Evolutionary conservation across 2,329 filamentous ascomycete genomes (phyloP).

Genomic region (Orbilia blumenaviensis): DNA sequence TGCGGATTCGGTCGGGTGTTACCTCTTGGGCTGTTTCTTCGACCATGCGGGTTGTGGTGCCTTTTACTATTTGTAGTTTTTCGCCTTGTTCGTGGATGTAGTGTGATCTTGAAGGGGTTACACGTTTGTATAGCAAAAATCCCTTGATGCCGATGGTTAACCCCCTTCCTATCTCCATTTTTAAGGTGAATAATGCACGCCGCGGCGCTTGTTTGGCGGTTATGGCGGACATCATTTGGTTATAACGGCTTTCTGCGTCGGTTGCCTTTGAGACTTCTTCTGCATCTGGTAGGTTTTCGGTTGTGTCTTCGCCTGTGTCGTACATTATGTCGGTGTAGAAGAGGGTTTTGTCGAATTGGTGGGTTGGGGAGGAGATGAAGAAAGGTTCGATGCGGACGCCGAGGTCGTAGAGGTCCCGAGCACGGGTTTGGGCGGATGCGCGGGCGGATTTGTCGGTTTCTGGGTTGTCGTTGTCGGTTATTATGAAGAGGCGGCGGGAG

Average conservation of each 20-base stretch:
- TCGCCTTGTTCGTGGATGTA: constrained; percentile 92
- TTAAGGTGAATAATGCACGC: constrained; percentile 82
- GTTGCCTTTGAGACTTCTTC: constrained; percentile 67
- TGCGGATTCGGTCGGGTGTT: constrained; percentile 77
- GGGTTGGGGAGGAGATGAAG: constrained; percentile 76
- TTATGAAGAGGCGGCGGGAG: constrained; percentile 90
- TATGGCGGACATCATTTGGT: constrained; percentile 77
- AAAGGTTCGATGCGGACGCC: constrained; percentile 93
- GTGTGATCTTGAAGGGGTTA: constrained; percentile 80
- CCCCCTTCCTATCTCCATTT: constrained; percentile 88
- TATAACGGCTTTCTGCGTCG: constrained; percentile 65
- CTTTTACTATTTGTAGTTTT: constrained; percentile 78
- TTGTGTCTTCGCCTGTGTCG: constrained; percentile 64
- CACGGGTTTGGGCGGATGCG: constrained; percentile 81
- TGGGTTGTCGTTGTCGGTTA: constrained; percentile 92
- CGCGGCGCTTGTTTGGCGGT: constrained; percentile 89
- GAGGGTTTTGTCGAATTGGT: constrained; percentile 79
- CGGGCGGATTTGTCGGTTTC: constrained; percentile 77
- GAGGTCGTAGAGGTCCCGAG: constrained; percentile 93
- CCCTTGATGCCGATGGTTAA: constrained; percentile 91
- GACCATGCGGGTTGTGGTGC: constrained; percentile 77
- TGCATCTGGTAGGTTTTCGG: constrained; percentile 58
- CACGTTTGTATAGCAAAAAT: constrained; percentile 86
- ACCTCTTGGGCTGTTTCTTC: constrained; percentile 80
- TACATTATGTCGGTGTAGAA: constrained; percentile 99